Evolutionary conservation across 805 yeast genomes (phyloP), one percentile per base, ranked within the genome.

Genomic region (Yamadazyma paraphyllophila): DNA sequence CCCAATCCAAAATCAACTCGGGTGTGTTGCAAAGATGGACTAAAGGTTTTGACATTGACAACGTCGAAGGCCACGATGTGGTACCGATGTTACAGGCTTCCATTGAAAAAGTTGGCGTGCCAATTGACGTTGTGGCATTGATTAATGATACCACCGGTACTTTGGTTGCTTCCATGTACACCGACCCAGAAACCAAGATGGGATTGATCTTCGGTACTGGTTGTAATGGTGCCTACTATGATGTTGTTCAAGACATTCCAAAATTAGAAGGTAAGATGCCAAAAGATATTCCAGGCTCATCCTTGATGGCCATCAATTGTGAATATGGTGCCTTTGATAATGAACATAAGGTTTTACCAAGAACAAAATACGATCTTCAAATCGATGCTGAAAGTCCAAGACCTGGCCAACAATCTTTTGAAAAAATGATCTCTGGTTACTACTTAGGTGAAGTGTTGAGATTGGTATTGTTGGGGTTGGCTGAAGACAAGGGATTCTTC

Each of bases 131-230:
- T 47, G 90, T 88, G 51, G 96, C 98, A 41, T 75, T 92, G 63
- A 92, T 92, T 68, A 92, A 91, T 71, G 99, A 92, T 67, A 92
- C 99, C 54, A 88, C 97, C 40, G 99, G 98, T 66, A 92, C 99
- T 38, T 74, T 92, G 59, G 96, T 92, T 51, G 98, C 98, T 29
- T 90, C 97, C 41, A 82, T 85, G 77, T 92, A 92, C 73, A 80
- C 95, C 43, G 96, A 92, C 63, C 81, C 92, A 31, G 82, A 81
- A 57, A 83, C 96, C 53, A 83, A 84, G 69, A 87, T 91, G 92
- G 99, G 99, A 48, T 80, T 89, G 62, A 92, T 92, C 58, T 92
- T 90, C 65, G 99, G 98, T 63, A 92, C 98, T 40, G 98, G 98
- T 56, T 88, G 92, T 71, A 92, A 92, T 66, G 97, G 97, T 66